phyloP scores from a whole-genome alignment of 2,329 filamentous ascomycete genomes.

The Colletotrichum sp. region DNA sequence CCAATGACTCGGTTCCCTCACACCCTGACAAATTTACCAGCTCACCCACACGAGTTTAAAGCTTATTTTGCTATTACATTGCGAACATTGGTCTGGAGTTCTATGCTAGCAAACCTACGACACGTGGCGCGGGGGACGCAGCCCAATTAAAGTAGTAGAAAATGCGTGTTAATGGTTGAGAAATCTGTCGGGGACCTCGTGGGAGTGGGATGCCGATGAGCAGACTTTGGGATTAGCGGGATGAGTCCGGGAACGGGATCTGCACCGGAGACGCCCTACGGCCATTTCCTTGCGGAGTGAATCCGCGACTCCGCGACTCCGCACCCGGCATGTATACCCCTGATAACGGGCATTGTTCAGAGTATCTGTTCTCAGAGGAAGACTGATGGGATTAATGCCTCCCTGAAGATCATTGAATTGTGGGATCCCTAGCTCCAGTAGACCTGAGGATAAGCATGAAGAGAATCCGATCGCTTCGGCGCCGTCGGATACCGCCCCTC shows the following conservation, averaged over 20 bases:
- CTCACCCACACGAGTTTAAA: neutral
- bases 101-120: neutral
- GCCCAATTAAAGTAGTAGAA: neutral
- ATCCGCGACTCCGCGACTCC: neutral
- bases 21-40: neutral
- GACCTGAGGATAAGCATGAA: neutral
- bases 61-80: neutral
- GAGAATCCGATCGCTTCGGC: neutral
- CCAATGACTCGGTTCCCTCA: neutral
- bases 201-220: neutral
- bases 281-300: neutral
- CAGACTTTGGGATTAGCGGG: neutral
- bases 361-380: neutral
- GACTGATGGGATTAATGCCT: neutral
- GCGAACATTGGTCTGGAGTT: accelerated
- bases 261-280: neutral
- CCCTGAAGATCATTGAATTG: neutral
- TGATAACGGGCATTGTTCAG: neutral
- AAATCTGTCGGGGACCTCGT: neutral
- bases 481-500: neutral
- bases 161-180: neutral
- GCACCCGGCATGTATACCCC: neutral
- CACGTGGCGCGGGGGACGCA: neutral
- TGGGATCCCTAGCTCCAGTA: neutral
- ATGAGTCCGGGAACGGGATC: neutral